Conservation (phyloP, 805 yeast species). For the Metschnikowia proteae region DNA sequence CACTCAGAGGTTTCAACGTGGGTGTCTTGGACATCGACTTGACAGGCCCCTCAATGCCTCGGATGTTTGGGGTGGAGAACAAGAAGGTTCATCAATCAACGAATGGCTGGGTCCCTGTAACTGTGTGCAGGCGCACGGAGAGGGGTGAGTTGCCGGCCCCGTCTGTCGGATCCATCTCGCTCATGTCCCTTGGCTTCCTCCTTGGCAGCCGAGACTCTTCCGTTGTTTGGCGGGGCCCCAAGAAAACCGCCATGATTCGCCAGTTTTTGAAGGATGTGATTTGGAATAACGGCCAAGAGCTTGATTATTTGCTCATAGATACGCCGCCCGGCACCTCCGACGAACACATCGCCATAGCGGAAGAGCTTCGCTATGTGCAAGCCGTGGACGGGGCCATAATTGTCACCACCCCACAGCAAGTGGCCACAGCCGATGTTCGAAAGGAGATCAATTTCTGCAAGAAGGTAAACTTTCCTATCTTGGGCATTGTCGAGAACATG, state of each 20-base stretch:
- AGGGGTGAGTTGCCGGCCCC: not conserved
- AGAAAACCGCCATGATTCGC: slow-evolving; percentile 94
- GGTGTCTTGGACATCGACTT: slow-evolving; percentile 94
- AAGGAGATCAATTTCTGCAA: slow-evolving; percentile 90
- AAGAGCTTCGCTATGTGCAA: slow-evolving; percentile 65
- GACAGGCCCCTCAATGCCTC: slow-evolving; percentile 94
- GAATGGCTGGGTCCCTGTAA: slow-evolving; percentile 91
- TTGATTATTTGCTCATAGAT: slow-evolving; percentile 80
- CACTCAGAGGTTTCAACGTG: slow-evolving; percentile 68
- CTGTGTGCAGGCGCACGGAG: slow-evolving; percentile 21
- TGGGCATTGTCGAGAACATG: slow-evolving; percentile 95
- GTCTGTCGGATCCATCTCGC: slow-evolving; percentile 44
- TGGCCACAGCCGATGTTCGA: slow-evolving; percentile 89
- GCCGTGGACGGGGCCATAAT: slow-evolving; percentile 87
- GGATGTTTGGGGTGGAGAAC: slow-evolving; percentile 90
- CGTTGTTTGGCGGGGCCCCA: slow-evolving; percentile 98
- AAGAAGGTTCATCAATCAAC: slow-evolving; percentile 76
- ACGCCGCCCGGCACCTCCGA: slow-evolving; percentile 99
- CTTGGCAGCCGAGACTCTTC: slow-evolving; percentile 80
- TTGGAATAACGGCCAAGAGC: slow-evolving; percentile 65
- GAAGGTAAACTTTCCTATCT: slow-evolving; percentile 72
- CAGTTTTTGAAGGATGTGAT: slow-evolving; percentile 88
- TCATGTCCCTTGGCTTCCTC: slow-evolving; percentile 88
- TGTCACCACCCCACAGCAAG: slow-evolving; percentile 94
- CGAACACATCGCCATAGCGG: slow-evolving; percentile 96